phyloP scores from a whole-genome alignment of 306 rosid species.

The Datisca glomerata region DNA sequence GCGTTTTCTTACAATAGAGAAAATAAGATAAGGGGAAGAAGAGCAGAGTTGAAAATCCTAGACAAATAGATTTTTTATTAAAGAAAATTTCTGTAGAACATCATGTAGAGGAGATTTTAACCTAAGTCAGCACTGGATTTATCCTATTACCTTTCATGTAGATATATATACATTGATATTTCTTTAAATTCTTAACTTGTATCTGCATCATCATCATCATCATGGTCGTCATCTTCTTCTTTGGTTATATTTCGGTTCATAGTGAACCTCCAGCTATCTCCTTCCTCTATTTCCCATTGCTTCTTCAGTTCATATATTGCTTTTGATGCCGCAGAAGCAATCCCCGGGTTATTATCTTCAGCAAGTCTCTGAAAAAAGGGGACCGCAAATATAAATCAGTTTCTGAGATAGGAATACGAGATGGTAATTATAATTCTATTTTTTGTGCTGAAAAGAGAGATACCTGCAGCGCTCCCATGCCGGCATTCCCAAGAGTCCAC shows the following conservation, averaged over 20 bases:
- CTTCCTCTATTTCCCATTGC: conserved; percentile 93
- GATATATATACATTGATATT: neutral
- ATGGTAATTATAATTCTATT: neutral
- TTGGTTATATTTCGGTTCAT: conserved; percentile 37
- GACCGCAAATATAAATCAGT: neutral
- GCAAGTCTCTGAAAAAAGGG: conserved; percentile 64
- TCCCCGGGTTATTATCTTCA: conserved; percentile 70
- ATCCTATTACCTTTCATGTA: no score
- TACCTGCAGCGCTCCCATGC: conserved; percentile 98
- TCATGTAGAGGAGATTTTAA: no score
- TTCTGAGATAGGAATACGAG: neutral
- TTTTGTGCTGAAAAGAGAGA: neutral
- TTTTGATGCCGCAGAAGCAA: conserved; percentile 74
- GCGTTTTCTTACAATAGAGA: no score
- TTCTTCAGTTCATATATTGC: conserved; percentile 86
- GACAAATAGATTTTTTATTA: no score
- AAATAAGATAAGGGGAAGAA: no score
- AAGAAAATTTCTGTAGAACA: no score
- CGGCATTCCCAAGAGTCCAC: conserved; percentile 97
- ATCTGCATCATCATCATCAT: conserved; percentile 26
- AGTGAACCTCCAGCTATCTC: conserved; percentile 86
- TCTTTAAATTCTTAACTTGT: conserved; percentile 12
- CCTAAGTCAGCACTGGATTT: no score
- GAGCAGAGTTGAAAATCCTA: no score
- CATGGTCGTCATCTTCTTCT: conserved; percentile 22